A percentile compares a stretch with the other conserved stretches of the same genome.
phyloP scores from a whole-genome alignment of 768 basidiomycete species.

The Mycena kentingensis region DNA sequence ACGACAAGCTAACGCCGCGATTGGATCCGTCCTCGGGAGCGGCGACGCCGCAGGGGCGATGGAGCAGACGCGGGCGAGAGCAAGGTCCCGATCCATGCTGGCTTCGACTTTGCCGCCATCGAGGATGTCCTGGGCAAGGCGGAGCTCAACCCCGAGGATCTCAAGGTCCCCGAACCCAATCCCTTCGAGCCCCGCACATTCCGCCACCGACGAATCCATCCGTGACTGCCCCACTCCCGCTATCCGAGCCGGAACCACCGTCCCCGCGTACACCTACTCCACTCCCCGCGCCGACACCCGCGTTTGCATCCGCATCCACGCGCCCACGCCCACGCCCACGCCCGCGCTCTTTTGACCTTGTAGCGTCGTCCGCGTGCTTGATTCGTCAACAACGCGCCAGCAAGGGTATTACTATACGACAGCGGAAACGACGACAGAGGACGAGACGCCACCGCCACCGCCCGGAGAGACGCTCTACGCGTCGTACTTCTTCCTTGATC shows the following conservation, averaged over 20 bases:
- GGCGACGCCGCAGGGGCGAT: constrained; percentile 31
- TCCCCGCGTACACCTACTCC: not conserved
- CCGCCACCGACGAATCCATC: no score
- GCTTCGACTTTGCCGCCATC: constrained; percentile 85
- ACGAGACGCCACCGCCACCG: constrained; percentile 24
- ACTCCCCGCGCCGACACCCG: constrained; percentile 12
- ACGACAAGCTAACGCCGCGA: constrained; percentile 75
- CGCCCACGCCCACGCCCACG: constrained; percentile 24
- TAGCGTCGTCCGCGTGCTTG: constrained; percentile 38
- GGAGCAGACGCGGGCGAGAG: constrained; percentile 32
- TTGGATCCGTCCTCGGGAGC: constrained; percentile 42
- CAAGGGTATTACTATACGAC: constrained; percentile 23
- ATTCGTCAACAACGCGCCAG: constrained; percentile 26
- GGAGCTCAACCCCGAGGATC: constrained; percentile 44
- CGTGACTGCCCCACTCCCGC: no score
- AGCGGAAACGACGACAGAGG: constrained; percentile 17
- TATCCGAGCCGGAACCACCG: not conserved
- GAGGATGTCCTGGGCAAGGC: constrained; percentile 67
- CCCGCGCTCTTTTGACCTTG: constrained; percentile 30
- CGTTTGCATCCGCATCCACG: constrained; percentile 10
- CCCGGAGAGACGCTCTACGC: constrained; percentile 16
- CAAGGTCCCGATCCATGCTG: constrained; percentile 70
- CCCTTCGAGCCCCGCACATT: constrained; percentile 32
- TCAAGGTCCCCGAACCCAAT: constrained; percentile 30
- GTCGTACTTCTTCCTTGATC: constrained; percentile 8